phyloP scores from a whole-genome alignment of 1,139 yeast species.

The Meyerozyma carpophila region DNA sequence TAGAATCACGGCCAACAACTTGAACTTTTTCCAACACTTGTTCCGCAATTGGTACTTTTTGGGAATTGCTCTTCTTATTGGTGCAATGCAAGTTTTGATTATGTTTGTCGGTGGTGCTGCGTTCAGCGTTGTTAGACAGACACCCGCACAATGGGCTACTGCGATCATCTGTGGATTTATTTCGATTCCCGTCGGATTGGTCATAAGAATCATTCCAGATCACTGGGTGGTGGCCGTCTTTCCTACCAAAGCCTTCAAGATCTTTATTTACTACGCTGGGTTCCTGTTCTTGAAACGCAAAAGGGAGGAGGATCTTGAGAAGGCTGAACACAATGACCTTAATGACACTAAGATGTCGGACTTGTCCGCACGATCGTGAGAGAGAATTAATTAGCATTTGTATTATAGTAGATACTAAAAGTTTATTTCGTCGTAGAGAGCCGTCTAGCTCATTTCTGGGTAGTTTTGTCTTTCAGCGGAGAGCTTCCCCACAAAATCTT shows the following conservation, averaged over 20 bases:
- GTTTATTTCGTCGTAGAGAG: neutral
- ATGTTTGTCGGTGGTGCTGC: conserved; percentile 99
- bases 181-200: conserved; percentile 73
- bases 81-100: conserved; percentile 77
- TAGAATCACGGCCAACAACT: conserved; percentile 53
- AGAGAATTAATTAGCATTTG: neutral
- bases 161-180: conserved; percentile 80
- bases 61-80: conserved; percentile 65
- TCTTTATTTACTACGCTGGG: conserved; percentile 41
- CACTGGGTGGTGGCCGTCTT: conserved; percentile 62
- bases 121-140: conserved; percentile 72
- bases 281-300: conserved; percentile 38
- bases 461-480: conserved; percentile 28
- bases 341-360: conserved; percentile 4
- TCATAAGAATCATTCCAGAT: conserved; percentile 81
- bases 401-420: conserved; percentile 1
- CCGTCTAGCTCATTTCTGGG: conserved; percentile 8
- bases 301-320: conserved; percentile 21
- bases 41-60: conserved; percentile 80
- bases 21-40: conserved; percentile 79
- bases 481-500: conserved; percentile 35
- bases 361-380: neutral
- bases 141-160: conserved; percentile 85
- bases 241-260: conserved; percentile 57
- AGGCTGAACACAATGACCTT: conserved; percentile 6